Base-by-base conservation (phyloP, 163 green algal species). In the Trebouxia gelatinosa region DNA sequence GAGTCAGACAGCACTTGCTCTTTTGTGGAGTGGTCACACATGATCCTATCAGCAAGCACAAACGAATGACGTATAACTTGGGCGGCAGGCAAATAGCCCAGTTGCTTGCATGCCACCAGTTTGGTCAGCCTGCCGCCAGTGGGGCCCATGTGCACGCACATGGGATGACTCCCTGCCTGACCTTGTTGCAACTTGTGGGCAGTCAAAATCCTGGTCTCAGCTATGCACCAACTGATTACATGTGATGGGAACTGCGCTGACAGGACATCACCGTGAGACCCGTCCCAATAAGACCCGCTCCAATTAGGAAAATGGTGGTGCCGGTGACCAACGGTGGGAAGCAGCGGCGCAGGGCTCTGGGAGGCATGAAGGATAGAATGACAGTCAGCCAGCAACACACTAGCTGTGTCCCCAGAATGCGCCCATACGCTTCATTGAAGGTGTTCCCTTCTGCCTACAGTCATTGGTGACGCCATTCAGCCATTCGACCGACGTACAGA, bases 291-390 rank as follows among this genome's bases (percentile, higher is more conserved):
- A 94, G 85, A 2, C 81, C 68, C 1, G 83, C 83, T 58, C 90
- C 89, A 65, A 90, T 91, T 2, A 92, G 79, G 77, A 93, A 89
- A 70, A 93, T 89, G 19, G 86, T 88, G n/a, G 88, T 59, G 59
- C 92, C 92, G 16, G 88, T 89, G 31, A 97, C 91, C 38, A 94
- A 84, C 23, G 90, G 89, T 6, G 92, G 91, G 81, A 97, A 95
- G 34, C 91, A 79, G 19, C 66, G 38, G 11, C 59, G 80, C 82
- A 82, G 70, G 38, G 64, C 72, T 0, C 65, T 75, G 54, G 77
- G 57, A 6, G 88, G 90, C 74, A 92, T 76, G 84, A 95, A 92
- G 31, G 74, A 88, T 4, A 95, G 83, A 31, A 83, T 11, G 17
- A 93, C 81, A 37, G 89, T 85, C 23, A 93, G 54, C 57, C 90